Evolutionary conservation across 164 flowering plant genomes (phyloP).

Genomic region (Cinnamomum chago): DNA sequence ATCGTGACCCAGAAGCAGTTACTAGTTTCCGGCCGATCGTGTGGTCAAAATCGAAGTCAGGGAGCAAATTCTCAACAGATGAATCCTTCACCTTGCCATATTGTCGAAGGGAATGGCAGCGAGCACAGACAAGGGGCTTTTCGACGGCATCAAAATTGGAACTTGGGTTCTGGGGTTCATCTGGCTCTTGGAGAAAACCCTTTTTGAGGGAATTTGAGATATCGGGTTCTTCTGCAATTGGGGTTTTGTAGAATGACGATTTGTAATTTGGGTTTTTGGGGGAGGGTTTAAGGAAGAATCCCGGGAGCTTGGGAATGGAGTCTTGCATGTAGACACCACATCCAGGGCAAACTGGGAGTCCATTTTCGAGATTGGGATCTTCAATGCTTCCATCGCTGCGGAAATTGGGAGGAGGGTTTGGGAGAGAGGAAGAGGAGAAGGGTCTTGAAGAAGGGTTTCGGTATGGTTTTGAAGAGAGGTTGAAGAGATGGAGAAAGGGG

Average conservation of each 20-base stretch:
- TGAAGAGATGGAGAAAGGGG: background rate
- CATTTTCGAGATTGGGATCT: slow-evolving; percentile 27
- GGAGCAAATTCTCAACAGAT: slow-evolving; percentile 73
- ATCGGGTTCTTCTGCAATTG: slow-evolving; percentile 54
- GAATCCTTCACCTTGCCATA: slow-evolving; percentile 81
- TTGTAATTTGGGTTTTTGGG: slow-evolving; percentile 34
- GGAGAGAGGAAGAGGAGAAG: background rate
- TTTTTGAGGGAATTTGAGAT: slow-evolving; percentile 52
- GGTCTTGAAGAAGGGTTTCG: background rate
- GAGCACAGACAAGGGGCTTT: slow-evolving; percentile 68
- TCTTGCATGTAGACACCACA: slow-evolving; percentile 91
- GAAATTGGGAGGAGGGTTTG: slow-evolving; percentile 12
- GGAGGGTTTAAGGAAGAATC: slow-evolving; percentile 62
- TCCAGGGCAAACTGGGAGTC: slow-evolving; percentile 59
- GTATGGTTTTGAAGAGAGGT: background rate
- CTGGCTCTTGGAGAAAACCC: slow-evolving; percentile 35
- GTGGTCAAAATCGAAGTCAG: slow-evolving; percentile 93
- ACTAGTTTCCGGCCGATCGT: slow-evolving; percentile 73
- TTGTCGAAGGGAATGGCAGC: slow-evolving; percentile 82
- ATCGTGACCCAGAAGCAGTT: slow-evolving; percentile 44
- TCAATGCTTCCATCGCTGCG: slow-evolving; percentile 78
- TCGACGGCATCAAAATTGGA: slow-evolving; percentile 4
- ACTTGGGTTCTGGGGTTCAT: background rate
- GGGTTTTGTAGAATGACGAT: slow-evolving; percentile 23
- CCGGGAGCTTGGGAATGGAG: slow-evolving; percentile 58